These are phyloP conservation scores for Pseudonitzschia pungens DNA, from an alignment of 108 stramenopile genomes.

Conservation along the genomic window DNA sequence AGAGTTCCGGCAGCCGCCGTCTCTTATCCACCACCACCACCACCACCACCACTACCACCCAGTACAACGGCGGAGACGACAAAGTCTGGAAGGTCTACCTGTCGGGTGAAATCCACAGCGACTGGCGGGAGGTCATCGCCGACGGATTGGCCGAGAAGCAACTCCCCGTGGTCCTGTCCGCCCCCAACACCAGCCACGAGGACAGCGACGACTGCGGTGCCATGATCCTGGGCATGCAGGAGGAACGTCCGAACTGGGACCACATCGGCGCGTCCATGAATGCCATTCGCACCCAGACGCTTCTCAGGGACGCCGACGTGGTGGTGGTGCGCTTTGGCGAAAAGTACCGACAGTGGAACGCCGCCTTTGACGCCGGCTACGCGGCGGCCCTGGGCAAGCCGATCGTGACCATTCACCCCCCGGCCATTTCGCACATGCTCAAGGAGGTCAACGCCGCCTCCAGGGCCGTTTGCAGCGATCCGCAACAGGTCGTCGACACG, in stretches of 20 bases:
- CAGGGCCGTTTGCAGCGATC: constrained; percentile 71
- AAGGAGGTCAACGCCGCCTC: constrained; percentile 87
- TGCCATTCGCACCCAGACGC: constrained; percentile 70
- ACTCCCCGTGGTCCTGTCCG: constrained; percentile 64
- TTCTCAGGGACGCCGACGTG: constrained; percentile 75
- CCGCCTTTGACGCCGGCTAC: constrained; percentile 87
- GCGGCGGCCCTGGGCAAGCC: constrained; percentile 75
- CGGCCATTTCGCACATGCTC: constrained; percentile 81
- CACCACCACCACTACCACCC: neutral
- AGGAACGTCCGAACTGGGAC: constrained; percentile 82
- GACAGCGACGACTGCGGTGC: constrained; percentile 89
- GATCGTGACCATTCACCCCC: constrained; percentile 82
- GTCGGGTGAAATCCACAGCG: constrained; percentile 83
- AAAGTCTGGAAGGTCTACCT: constrained; percentile 54
- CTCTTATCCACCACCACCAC: neutral
- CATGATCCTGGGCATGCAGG: constrained; percentile 83
- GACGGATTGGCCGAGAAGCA: constrained; percentile 57
- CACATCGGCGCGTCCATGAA: constrained; percentile 81
- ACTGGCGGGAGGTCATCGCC: constrained; percentile 84
- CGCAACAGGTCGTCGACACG: constrained; percentile 79
- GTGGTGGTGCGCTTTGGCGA: constrained; percentile 89
- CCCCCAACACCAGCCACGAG: constrained; percentile 81
- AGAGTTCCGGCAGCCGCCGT: neutral
- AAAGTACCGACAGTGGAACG: constrained; percentile 89
- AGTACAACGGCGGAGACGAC: neutral